phyloP scores from a whole-genome alignment of 495 filamentous ascomycete genomes.

The Podospora pseudocomata region DNA sequence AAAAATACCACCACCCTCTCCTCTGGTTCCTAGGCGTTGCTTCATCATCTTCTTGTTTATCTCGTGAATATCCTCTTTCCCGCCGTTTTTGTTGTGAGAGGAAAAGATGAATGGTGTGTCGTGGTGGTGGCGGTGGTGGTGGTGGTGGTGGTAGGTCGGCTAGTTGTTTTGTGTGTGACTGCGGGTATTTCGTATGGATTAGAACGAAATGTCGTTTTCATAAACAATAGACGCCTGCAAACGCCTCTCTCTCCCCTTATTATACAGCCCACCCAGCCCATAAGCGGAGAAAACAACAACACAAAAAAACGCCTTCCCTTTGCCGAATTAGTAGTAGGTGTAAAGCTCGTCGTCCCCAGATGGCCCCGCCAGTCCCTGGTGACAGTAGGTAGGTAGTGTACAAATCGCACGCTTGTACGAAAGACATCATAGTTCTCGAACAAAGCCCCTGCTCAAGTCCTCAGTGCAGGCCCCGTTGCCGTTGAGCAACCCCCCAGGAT shows the following conservation, averaged over 20 bases:
- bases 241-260: not conserved
- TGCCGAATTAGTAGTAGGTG: not conserved
- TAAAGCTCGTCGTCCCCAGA: not conserved
- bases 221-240: not conserved
- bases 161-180: no score
- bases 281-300: not conserved
- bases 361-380: not conserved
- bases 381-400: not conserved
- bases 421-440: not conserved
- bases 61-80: no score
- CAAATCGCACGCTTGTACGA: not conserved
- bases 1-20: no score
- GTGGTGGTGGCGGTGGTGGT: no score
- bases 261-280: not conserved
- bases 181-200: not conserved
- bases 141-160: no score
- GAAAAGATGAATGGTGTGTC: no score
- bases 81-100: no score
- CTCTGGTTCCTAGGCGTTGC: no score
- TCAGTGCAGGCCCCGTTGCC: not conserved
- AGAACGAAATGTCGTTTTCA: not conserved
- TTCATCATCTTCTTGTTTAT: no score
- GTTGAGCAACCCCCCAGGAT: slow-evolving; percentile 52
- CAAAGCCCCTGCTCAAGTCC: not conserved
- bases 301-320: not conserved